Conservation (phyloP, 306 rosid species). For the Corylus heterophylla region DNA sequence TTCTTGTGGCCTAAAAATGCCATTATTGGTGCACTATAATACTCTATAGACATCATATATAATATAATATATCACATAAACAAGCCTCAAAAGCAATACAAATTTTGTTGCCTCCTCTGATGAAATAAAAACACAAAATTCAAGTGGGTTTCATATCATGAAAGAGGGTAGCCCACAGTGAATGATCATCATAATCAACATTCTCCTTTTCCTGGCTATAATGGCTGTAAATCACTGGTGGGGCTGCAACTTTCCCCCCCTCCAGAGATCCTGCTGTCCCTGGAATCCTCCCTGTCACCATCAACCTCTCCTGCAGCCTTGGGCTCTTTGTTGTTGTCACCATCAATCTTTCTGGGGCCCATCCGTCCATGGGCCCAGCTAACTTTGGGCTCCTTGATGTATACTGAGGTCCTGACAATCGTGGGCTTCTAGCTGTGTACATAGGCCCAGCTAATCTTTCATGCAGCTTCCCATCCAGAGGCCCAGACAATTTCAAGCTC, state of each 20-base stretch:
- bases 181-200: constrained; percentile 49
- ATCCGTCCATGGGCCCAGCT: not conserved
- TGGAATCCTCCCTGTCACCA: constrained; percentile 40
- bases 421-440: constrained; percentile 44
- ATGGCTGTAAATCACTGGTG: constrained; percentile 47
- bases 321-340: not conserved
- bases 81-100: constrained; percentile 16
- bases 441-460: constrained; percentile 16
- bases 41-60: not conserved
- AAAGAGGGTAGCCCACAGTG: constrained; percentile 79
- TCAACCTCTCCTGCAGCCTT: constrained; percentile 13
- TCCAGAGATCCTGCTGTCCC: constrained; percentile 26
- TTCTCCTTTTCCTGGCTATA: constrained; percentile 46
- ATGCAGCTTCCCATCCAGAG: constrained; percentile 32
- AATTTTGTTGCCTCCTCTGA: not conserved
- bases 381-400: not conserved
- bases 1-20: not conserved
- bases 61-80: not conserved
- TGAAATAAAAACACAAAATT: not conserved
- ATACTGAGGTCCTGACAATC: constrained; percentile 38
- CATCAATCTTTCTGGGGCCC: constrained; percentile 2
- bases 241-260: constrained; percentile 40
- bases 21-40: not conserved
- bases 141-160: constrained; percentile 87
- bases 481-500: constrained; percentile 44